Percentiles rank a stretch among this genome's conserved stretches.
These are phyloP conservation scores for Cornus suecica DNA, from an alignment of 148 eudicot genomes.

Conservation along the genomic window DNA sequence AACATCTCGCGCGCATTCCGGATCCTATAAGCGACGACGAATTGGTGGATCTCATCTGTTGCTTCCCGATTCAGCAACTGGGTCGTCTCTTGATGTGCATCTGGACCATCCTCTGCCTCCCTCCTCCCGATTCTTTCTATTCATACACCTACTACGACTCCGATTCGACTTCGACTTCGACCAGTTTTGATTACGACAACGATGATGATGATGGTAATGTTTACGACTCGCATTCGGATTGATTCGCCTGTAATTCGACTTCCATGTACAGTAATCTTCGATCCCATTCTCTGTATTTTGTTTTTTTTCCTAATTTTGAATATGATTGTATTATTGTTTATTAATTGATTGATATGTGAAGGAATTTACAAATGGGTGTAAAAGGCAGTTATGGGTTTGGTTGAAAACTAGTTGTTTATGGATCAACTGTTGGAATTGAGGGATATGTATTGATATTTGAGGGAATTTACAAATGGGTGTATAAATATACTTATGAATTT, in stretches of 20 bases:
- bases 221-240: conserved; percentile 20
- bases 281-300: neutral
- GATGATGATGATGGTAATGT: neutral
- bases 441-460: no score
- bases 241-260: neutral
- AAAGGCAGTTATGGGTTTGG: no score
- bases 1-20: conserved; percentile 27
- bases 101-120: conserved; percentile 40
- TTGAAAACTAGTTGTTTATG: no score
- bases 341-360: neutral
- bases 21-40: conserved; percentile 24
- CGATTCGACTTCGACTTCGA: conserved; percentile 11
- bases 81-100: conserved; percentile 29
- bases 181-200: neutral
- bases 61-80: conserved; percentile 34
- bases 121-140: conserved; percentile 14
- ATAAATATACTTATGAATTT: no score
- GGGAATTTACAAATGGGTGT: no score
- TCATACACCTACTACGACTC: neutral
- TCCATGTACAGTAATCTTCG: conserved; percentile 1
- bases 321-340: neutral
- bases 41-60: conserved; percentile 34
- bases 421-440: no score
- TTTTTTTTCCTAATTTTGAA: neutral
- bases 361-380: no score